phyloP scores from a whole-genome alignment of 108 stramenopile genomes.

The Poteriospumella lacustris region DNA sequence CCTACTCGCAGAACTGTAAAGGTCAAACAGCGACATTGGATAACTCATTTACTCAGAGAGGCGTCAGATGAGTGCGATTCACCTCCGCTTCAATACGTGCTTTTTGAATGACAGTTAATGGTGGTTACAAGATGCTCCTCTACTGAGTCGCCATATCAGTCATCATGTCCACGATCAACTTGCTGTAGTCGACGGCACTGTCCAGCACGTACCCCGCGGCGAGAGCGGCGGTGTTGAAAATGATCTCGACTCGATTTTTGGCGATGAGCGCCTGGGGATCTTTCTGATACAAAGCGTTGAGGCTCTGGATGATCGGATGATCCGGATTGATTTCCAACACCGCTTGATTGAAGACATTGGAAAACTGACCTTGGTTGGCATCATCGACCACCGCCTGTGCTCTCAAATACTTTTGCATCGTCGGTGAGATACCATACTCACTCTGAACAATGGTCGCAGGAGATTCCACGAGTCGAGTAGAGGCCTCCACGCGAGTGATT shows the following conservation, averaged over 20 bases:
- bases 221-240: conserved; percentile 90
- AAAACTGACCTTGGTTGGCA: conserved; percentile 51
- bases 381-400: conserved; percentile 86
- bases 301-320: conserved; percentile 77
- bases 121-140: no score
- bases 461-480: conserved; percentile 69
- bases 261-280: conserved; percentile 57
- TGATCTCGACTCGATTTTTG: conserved; percentile 65
- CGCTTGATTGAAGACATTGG: conserved; percentile 66
- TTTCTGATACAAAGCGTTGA: conserved; percentile 59
- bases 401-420: conserved; percentile 94
- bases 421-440: conserved; percentile 92
- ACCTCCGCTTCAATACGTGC: no score
- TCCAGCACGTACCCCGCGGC: conserved; percentile 88
- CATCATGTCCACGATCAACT: conserved; percentile 77
- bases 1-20: no score
- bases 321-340: conserved; percentile 89
- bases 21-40: no score
- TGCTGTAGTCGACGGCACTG: conserved; percentile 72
- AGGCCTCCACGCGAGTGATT: conserved; percentile 62
- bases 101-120: no score
- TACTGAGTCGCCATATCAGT: background rate
- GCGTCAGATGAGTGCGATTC: no score
- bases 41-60: no score
- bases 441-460: conserved; percentile 88